Base-by-base conservation (phyloP, 352 stramenopile genomes). In the Globisporangium abappressorium region DNA sequence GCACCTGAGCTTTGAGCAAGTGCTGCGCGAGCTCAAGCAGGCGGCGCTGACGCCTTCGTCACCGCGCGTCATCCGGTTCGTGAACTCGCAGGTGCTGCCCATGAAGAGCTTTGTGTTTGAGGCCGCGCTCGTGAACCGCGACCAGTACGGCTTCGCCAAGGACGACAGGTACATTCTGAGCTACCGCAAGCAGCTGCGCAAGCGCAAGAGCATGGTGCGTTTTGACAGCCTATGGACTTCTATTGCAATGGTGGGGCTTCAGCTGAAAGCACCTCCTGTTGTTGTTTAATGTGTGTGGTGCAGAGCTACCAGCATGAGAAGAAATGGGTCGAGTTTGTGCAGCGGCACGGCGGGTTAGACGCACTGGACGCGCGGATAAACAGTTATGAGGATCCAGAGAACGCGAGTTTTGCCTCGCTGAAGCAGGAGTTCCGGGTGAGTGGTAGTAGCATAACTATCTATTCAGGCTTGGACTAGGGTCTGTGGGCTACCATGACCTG, bases 61-160 rank as follows among this genome's bases (percentile, higher is more conserved):
- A 2, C 77, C 78, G 1, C 74, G 71, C 7, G 73, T 87, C 28
- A 72, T 89, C 8, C 78, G 80, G 2, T 89, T 89, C 34, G 65
- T 85, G 1, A 70, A 89, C 20, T 76, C 80, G 4, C 64, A 59
- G 1, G 72, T 89, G 36, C 57, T 87, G 14, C 60, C 76, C 8
- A 56, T 89, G 9, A 54, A 69, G 3, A 61, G 73, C 11, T 68
- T 77, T 55, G 66, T 66, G n/a, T 69, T 82, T 24, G 72, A 80
- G 20, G 41, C 41, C 0, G 57, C 63, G 49, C 71, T 89, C 7
- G 68, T 82, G 55, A 89, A 89, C 56, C 75, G 78, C 18, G 80
- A 89, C 56, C 70, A 85, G 49, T 89, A 84, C 58, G 80, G 80
- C 6, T 89, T 89, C 47, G 80, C 79, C 54, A 89, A 89, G 64